phyloP scores from a whole-genome alignment of 345 rosid species.

The Balakata baccata region DNA sequence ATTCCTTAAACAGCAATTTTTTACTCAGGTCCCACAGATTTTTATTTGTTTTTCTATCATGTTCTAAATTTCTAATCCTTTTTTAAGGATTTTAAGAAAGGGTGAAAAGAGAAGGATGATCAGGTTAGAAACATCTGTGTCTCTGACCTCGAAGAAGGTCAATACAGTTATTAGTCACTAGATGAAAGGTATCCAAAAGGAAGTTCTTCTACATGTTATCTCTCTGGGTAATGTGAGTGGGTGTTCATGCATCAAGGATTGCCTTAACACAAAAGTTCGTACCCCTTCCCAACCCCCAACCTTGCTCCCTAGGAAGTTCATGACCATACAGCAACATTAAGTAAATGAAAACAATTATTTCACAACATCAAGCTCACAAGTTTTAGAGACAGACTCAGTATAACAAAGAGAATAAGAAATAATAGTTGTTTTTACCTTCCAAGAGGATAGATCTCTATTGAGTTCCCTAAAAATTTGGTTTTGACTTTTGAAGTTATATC shows the following conservation, averaged over 20 bases:
- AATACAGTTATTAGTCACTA: background rate
- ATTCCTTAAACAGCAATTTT: background rate
- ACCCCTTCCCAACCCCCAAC: background rate
- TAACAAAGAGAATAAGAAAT: background rate
- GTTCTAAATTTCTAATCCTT: no score
- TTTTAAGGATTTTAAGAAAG: background rate
- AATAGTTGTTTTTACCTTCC: slow-evolving; percentile 43
- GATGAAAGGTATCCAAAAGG: background rate
- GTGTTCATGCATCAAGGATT: background rate
- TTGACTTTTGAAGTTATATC: slow-evolving; percentile 81
- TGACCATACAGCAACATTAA: background rate
- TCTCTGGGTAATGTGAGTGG: background rate
- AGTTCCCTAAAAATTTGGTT: slow-evolving; percentile 81
- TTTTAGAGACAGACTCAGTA: background rate
- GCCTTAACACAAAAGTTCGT: background rate
- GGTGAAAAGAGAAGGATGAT: background rate
- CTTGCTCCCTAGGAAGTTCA: background rate
- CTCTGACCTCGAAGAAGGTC: background rate
- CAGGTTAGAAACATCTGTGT: background rate
- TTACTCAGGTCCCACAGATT: background rate
- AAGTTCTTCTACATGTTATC: background rate
- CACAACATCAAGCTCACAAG: background rate
- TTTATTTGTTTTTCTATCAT: background rate
- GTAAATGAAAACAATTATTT: background rate
- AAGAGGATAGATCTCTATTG: slow-evolving; percentile 72